Evolutionary conservation across 179 eudicot species (phyloP), one percentile per base, ranked within the genome.

Genomic region (Beta macrorhiza): DNA sequence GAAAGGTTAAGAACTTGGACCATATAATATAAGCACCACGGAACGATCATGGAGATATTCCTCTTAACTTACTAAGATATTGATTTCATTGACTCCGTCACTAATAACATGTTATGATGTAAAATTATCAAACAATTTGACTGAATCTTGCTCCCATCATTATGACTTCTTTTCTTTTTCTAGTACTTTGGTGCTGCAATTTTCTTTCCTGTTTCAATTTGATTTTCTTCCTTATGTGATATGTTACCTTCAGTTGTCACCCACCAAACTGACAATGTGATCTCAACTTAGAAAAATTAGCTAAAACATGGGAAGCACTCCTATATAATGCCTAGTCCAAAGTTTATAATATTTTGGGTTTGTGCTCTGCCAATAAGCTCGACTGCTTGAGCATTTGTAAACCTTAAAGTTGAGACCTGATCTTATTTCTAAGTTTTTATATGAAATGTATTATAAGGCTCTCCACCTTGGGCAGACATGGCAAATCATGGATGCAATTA

Each of bases 291-390:
- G 78, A 58, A 62, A 59, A 69, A 64, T 25, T 64, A 64, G 44
- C 56, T 67, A 53, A 67, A 37, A 78, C 87, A 82, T 85, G 87
- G 82, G 68, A 82, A 49, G 77, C 74, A 82, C 81, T 77, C 62
- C 55, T 58, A 14, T 1, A 12, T 57, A 5, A 52, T 49, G 19
- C 57, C 16, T 12, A 8, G 25, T 44, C 52, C 13, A 65, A 25
- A 32, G 52, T 5, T 9, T 32, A 32, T n/a, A 15, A 25, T 78
- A 13, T 12, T 77, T 37, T 52, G 45, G 51, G 74, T 53, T 78
- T 78, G 73, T 78, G 80, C 63, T 52, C 74, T 17, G 72, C 80
- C 71, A 64, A 63, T 77, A 64, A 77, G 72, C 53, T 37, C 42
- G 42, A 37, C 42, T 37, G 42, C 42, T 68, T 78, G 17, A 67